Conservation (phyloP, 1,139 yeast species). For the Blastobotrys raffinosifermentans region DNA sequence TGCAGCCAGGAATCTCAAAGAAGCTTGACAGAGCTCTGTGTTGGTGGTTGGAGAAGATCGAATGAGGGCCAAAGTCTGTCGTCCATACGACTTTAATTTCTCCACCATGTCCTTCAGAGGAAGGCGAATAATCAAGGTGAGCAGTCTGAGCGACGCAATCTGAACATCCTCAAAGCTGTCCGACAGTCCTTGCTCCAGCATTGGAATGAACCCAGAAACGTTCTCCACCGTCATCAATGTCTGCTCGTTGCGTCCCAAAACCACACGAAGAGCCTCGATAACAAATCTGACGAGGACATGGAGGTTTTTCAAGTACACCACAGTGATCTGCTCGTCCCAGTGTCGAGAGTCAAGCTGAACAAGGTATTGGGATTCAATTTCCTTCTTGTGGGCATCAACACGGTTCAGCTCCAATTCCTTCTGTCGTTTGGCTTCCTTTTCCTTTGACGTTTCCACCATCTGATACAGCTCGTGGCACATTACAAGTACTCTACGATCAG, state of each 20-base stretch:
- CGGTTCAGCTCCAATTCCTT: constrained; percentile 17
- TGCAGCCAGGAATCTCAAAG: constrained; percentile 68
- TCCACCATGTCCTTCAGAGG: constrained; percentile 56
- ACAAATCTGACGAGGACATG: constrained; percentile 56
- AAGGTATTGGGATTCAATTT: constrained; percentile 48
- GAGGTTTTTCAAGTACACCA: constrained; percentile 49
- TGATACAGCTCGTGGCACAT: constrained; percentile 69
- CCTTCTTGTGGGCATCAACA: constrained; percentile 17
- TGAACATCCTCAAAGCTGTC: constrained; percentile 73
- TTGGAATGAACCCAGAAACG: constrained; percentile 69
- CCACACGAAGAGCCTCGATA: constrained; percentile 69
- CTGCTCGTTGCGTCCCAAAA: constrained; percentile 54
- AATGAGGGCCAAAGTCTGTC: constrained; percentile 57
- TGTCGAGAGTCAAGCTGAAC: constrained; percentile 61
- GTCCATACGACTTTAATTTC: constrained; percentile 27
- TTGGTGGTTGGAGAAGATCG: constrained; percentile 75
- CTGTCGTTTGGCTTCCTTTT: constrained; percentile 27
- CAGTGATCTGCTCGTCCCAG: constrained; percentile 41
- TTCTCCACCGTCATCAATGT: constrained; percentile 52
- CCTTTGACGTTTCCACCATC: constrained; percentile 26
- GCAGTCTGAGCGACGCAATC: constrained; percentile 58
- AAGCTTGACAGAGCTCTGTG: constrained; percentile 75
- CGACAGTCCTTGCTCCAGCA: constrained; percentile 52
- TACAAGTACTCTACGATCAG: constrained; percentile 56
- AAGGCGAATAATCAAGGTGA: constrained; percentile 55